phyloP scores from a whole-genome alignment of 495 filamentous ascomycete genomes.

The Podospora pseudocomata region DNA sequence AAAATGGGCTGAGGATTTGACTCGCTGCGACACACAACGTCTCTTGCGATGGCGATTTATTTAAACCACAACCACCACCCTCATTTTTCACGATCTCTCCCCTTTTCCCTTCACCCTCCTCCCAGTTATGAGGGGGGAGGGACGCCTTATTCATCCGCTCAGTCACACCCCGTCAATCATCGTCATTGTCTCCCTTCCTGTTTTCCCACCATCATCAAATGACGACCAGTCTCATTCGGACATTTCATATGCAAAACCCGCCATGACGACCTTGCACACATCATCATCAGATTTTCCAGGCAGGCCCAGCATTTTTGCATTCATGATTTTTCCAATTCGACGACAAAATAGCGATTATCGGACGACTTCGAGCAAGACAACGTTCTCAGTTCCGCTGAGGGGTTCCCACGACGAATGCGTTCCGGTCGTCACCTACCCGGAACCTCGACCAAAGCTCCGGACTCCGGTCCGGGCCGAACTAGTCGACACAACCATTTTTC shows the following conservation, averaged over 20 bases:
- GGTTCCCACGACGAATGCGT: neutral
- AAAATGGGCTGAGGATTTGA: neutral
- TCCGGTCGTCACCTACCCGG: neutral
- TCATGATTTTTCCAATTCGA: neutral
- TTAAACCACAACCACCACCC: neutral
- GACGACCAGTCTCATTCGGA: neutral
- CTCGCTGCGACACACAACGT: conserved; percentile 1
- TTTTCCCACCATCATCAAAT: neutral
- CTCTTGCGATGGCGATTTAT: neutral
- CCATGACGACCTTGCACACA: neutral
- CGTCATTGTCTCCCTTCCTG: neutral
- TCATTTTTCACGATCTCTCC: neutral
- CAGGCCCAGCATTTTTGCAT: neutral
- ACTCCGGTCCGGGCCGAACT: neutral
- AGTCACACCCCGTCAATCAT: neutral
- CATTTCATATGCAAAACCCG: neutral
- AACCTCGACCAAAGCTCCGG: neutral
- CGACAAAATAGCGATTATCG: neutral
- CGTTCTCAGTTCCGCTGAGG: neutral
- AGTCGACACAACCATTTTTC: neutral
- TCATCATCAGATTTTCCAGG: neutral
- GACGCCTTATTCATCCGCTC: neutral
- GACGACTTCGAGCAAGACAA: neutral
- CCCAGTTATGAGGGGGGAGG: neutral
- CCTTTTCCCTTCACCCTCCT: neutral